phyloP scores from a whole-genome alignment of 2,329 filamentous ascomycete species.

The Huntiella decipiens region DNA sequence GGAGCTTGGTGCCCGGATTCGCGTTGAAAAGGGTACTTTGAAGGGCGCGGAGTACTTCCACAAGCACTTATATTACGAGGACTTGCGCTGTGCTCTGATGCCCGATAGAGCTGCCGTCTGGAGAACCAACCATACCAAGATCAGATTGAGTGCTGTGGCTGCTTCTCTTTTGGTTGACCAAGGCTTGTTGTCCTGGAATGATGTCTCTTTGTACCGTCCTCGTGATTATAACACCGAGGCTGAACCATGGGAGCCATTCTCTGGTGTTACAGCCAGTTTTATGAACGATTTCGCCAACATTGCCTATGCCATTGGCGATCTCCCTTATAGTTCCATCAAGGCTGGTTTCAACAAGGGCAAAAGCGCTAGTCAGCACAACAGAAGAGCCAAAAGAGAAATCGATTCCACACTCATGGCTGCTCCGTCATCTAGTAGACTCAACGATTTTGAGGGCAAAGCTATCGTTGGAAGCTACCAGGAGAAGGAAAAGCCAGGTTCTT shows the following conservation, averaged over 20 bases:
- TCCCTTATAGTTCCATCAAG: slow-evolving; percentile 26
- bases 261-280: slow-evolving; percentile 56
- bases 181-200: slow-evolving; percentile 44
- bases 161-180: slow-evolving; percentile 48
- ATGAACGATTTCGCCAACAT: slow-evolving; percentile 69
- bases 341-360: slow-evolving; percentile 1
- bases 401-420: not conserved
- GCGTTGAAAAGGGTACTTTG: slow-evolving; percentile 44
- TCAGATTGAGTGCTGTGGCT: slow-evolving; percentile 52
- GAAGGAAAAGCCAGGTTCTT: too few relatives aligned
- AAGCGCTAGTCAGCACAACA: not conserved
- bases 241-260: slow-evolving; percentile 61
- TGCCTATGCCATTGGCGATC: slow-evolving; percentile 64
- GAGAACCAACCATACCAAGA: slow-evolving; percentile 44
- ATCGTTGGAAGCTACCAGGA: too few relatives aligned
- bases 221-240: slow-evolving; percentile 59
- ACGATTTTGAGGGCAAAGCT: not conserved
- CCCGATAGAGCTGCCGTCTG: slow-evolving; percentile 55
- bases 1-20: slow-evolving; percentile 44
- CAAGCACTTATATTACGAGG: slow-evolving; percentile 45
- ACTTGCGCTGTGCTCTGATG: slow-evolving; percentile 49
- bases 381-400: not conserved
- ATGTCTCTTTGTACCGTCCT: slow-evolving; percentile 45
- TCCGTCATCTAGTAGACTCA: not conserved
- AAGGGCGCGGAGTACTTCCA: slow-evolving; percentile 51